Evolutionary conservation across 2,329 filamentous ascomycete genomes (phyloP).

Genomic region (Monosporascus sp.): DNA sequence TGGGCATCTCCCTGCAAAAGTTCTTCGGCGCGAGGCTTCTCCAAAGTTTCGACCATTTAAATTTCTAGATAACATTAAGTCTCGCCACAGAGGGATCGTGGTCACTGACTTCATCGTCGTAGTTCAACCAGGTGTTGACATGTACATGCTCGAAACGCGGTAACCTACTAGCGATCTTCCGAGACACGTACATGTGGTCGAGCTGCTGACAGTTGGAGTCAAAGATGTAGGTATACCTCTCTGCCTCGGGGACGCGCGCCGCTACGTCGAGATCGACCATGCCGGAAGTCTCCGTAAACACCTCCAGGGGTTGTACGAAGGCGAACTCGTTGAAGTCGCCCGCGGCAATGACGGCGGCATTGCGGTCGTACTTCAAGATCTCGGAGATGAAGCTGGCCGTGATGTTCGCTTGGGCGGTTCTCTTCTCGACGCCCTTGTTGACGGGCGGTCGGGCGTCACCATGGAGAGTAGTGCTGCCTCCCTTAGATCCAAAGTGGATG

Average conservation of each 20-base stretch:
- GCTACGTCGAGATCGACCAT: conserved; percentile 60
- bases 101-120: conserved; percentile 30
- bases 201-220: conserved; percentile 66
- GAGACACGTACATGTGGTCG: conserved; percentile 65
- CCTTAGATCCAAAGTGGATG: conserved; percentile 64
- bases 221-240: conserved; percentile 67
- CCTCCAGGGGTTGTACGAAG: conserved; percentile 54
- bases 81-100: not conserved
- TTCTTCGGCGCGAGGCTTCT: too few species aligned
- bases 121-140: conserved; percentile 62
- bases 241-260: conserved; percentile 42
- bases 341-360: conserved; percentile 53
- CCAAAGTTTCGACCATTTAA: not conserved
- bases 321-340: conserved; percentile 72
- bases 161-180: conserved; percentile 36
- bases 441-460: conserved; percentile 62
- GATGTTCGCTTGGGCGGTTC: conserved; percentile 51
- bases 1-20: too few species aligned
- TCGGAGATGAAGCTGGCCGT: conserved; percentile 54
- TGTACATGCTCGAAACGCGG: conserved; percentile 62
- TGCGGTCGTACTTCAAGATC: conserved; percentile 51
- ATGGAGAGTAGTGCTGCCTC: conserved; percentile 58
- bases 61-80: not conserved
- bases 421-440: conserved; percentile 56
- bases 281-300: conserved; percentile 48